Base-by-base conservation (phyloP, 441 rosid species). In the Adansonia rubrostipa region DNA sequence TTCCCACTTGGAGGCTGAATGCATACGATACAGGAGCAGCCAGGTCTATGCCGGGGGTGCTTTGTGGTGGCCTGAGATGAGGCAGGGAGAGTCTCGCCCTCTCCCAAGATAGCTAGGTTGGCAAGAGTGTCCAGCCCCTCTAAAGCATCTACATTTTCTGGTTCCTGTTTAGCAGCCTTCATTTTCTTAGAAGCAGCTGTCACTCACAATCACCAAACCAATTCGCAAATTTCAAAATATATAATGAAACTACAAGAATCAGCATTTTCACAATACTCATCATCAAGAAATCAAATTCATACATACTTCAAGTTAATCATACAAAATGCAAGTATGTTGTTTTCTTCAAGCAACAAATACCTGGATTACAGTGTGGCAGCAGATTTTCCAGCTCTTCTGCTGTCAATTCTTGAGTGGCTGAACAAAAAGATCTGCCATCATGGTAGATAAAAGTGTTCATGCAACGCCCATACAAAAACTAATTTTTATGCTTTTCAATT, bases 31-130 rank as follows among this genome's bases (percentile, higher is more conserved):
- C 96, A 92, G 0, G 87, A 73, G 84, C 96, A 92, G 78, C 92
- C 96, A 70, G 75, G 87, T 85, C 86, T 90, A 78, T 90, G 96
- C 24, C 93, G 89, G 19, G 96, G 96, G 71, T 92, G 96, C 86
- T 88, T 92, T n/a, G 92, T 88, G 57, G 92, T 90, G 76, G 86
- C 81, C 65, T 84, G 88, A 56, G 88, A 80, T 76, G 85, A 82
- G 75, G 86, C 63, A 44, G 85, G 81, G 48, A 78, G 75, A 36
- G 48, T 65, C 70, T 86, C 88, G 6, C 84, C 85, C 71, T 86
- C 91, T 47, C 82, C 91, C 71, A 80, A 66, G 76, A 88, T 84
- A 53, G 89, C 91, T 71, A 84, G 77, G 84, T 85, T 88, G 63
- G 86, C 87, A 28, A 85, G 91, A 57, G 85, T 85, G 79, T 89